These are phyloP conservation scores for Pterocarpus macrocarpus DNA, from an alignment of 306 rosid species.

Conservation along the genomic window DNA sequence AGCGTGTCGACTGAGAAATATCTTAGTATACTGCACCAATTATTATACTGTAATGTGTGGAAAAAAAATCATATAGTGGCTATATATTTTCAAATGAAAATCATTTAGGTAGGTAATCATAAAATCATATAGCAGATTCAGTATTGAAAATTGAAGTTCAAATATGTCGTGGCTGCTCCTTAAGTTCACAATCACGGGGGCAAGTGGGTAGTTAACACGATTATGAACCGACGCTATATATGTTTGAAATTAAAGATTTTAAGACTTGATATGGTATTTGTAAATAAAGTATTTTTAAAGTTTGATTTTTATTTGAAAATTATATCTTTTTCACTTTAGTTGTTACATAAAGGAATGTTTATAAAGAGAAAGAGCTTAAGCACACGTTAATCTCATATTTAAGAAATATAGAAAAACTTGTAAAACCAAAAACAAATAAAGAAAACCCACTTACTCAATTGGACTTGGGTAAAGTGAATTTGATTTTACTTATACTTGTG, in stretches of 20 bases:
- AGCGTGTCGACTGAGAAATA: slow-evolving; percentile 15
- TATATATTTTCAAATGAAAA: background rate
- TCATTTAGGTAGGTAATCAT: background rate
- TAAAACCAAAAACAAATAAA: too few relatives aligned
- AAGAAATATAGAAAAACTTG: too few relatives aligned
- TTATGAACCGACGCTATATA: background rate
- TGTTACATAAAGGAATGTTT: too few relatives aligned
- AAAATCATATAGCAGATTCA: background rate
- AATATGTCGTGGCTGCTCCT: background rate
- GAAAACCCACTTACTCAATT: too few relatives aligned
- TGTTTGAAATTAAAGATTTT: background rate
- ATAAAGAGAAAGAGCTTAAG: too few relatives aligned
- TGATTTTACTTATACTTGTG: too few relatives aligned
- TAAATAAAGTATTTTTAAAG: too few relatives aligned
- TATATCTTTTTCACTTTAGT: too few relatives aligned
- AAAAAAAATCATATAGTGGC: background rate
- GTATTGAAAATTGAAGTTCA: background rate
- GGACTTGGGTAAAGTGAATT: too few relatives aligned
- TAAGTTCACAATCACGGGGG: background rate
- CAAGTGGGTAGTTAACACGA: slow-evolving; percentile 23
- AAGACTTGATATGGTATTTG: background rate
- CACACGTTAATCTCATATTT: too few relatives aligned
- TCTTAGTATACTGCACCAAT: background rate
- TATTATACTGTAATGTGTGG: background rate
- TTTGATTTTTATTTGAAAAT: too few relatives aligned